Evolutionary conservation across 2,329 filamentous ascomycete genomes (phyloP), one percentile per base, ranked within the genome.

Genomic region (Pyricularia pennisetigena): DNA sequence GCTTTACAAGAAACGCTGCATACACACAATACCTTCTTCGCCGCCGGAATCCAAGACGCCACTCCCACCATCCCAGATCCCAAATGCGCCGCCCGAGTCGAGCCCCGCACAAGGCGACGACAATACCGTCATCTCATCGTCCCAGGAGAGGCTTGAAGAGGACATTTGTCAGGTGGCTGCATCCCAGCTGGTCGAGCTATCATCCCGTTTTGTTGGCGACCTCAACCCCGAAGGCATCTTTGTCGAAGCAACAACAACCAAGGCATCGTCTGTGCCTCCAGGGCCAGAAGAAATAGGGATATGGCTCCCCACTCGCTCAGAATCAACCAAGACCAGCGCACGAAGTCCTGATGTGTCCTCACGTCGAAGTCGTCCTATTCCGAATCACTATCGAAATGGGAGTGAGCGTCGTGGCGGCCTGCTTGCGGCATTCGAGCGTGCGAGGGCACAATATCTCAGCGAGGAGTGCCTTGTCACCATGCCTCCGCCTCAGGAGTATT

Each of bases 221-320:
- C 72, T 87, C 30, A 88, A 86, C 71, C 86, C 86, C 1, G 86
- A 88, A 73, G 83, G 83, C 69, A 83, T 88, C 74, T 85, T 88
- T 68, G 79, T 86, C 71, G 83, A 86, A 71, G 85, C 83, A 1
- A 83, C 83, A 2, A 79, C 77, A 68, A 77, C 76, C 28, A 72
- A 71, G 30, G 76, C 76, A 28, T 49, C 41, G n/a, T 49, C 41
- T 49, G 20, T 74, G 74, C 12, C 81, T 83, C 0, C 71, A 7
- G 71, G 72, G 63, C 82, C 82, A 35, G 83, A 83, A 65, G 84
- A 85, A 59, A 79, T 87, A 0, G 86, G 86, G 7, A 81, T 87
- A 23, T 88, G 85, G 84, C 79, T 72, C 29, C 70, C 70, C 20
- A 67, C 70, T 2, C n/a, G 67, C 32, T 30, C 68, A 64, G 24